phyloP scores from a whole-genome alignment of 169 alveolate genomes.

The Plasmodium vinckei region DNA sequence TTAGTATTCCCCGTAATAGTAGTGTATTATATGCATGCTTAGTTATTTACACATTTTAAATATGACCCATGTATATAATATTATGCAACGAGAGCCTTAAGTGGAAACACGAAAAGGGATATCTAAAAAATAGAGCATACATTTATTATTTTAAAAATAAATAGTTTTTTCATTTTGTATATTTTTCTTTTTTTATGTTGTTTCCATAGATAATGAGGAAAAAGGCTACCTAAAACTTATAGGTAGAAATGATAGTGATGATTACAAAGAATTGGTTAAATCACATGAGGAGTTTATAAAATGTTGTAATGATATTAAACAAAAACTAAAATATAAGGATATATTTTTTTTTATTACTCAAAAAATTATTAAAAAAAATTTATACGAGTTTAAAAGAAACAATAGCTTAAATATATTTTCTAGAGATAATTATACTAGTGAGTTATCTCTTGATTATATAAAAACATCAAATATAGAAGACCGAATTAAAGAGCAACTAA shows the following conservation, averaged over 20 bases:
- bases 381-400: conserved; percentile 67
- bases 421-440: conserved; percentile 73
- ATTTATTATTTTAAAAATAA: neutral
- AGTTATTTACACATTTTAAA: too few relatives aligned
- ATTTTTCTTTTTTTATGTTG: conserved; percentile 10
- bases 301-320: conserved; percentile 48
- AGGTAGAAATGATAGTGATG: conserved; percentile 40
- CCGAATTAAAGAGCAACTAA: conserved; percentile 47
- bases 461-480: conserved; percentile 73
- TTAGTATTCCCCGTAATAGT: too few relatives aligned
- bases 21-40: too few relatives aligned
- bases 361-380: conserved; percentile 64
- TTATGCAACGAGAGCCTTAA: too few relatives aligned
- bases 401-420: conserved; percentile 42
- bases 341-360: conserved; percentile 70
- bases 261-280: conserved; percentile 64
- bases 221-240: conserved; percentile 37
- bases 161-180: conserved; percentile 6
- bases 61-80: too few relatives aligned
- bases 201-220: conserved; percentile 49
- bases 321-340: conserved; percentile 76
- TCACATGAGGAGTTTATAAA: conserved; percentile 56
- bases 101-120: too few relatives aligned
- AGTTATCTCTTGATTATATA: conserved; percentile 64
- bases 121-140: too few relatives aligned